Base-by-base conservation (phyloP, 139 green algal genomes). In the Chlorella sp. region DNA sequence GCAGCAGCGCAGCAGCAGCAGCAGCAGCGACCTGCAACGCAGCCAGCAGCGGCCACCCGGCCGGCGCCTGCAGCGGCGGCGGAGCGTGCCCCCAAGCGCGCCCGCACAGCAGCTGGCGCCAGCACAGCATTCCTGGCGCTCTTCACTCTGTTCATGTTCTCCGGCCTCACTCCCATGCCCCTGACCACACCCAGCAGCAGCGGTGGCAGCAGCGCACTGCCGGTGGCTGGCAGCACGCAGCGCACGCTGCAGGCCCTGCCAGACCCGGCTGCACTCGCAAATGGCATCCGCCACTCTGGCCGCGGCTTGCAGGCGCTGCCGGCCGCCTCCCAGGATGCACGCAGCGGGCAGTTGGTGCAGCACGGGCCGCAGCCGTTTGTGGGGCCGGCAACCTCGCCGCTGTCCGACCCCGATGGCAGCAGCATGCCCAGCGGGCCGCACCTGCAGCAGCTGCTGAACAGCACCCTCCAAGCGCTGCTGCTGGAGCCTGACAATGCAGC, bases 81-180 rank as follows among this genome's bases (percentile, higher is more conserved):
- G 1, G 36, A 26, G 26, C 55, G 34, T 32, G 62, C 47, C 38
- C 28, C 74, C n/a, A 68, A 67, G 90, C 87, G 88, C 36, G 87
- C 32, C 34, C 75, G 20, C 57, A 80, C 39, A 41, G 72, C 56
- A 7, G 82, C 85, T 28, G 80, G 83, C 18, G 79, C 88, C 75
- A 78, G 88, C 78, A 87, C 89, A 28, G 76, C 86, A 16, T 87
- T 92, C 68, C 78, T 94, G 12, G 84, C 91, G 0, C 84, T 94
- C 51, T 93, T 91, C 65, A 88, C 75, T 34, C 86, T 94, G 18
- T 87, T 91, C 63, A 65, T 94, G 32, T 86, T 94, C 84, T 80
- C 78, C 6, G 83, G 84, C 17, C n/a, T 88, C 41, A 26, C 56
- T 32, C 75, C 75, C 20, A 5, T 20, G 20, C 74, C 74, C 32